phyloP scores from a whole-genome alignment of 306 rosid genomes.

The apple (Malus domestica) region ASM211411v1 NC_041793.1:23205501-23206000 shows the following conservation, averaged over 20 bases:
- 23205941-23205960: too few relatives aligned
- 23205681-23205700: background rate
- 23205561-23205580: constrained; percentile 15
- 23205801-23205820: constrained; percentile 13
- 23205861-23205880: background rate
- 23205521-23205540: constrained; percentile 24
- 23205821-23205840: background rate
- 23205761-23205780: background rate
- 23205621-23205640: background rate
- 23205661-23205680: constrained; percentile 7
- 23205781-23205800: constrained; percentile 23
- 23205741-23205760: constrained; percentile 3
- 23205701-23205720: constrained; percentile 3
- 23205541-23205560: constrained; percentile 29
- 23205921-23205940: too few relatives aligned
- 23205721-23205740: constrained; percentile 12
- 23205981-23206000: too few relatives aligned
- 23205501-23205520: constrained; percentile 47
- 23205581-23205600: constrained; percentile 31
- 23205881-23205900: background rate
- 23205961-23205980: background rate
- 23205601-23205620: constrained; percentile 12
- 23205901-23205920: background rate
- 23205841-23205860: background rate
- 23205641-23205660: constrained; percentile 4